Evolutionary conservation across 2,329 filamentous ascomycete genomes (phyloP).

Genomic region (Malbranchea cinnamomea): DNA sequence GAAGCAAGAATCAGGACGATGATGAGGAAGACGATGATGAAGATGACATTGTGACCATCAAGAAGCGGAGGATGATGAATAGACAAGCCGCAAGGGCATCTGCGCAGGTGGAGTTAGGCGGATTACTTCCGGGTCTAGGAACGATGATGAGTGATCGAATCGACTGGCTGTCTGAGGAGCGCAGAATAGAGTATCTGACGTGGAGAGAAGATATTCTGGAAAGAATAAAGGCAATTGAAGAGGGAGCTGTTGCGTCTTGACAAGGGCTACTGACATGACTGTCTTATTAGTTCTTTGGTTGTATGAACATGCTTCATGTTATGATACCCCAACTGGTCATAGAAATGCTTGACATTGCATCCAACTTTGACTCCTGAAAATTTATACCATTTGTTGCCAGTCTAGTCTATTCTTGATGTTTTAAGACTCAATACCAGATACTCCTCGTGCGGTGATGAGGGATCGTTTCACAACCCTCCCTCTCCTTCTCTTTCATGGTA

Average conservation of each 20-base stretch:
- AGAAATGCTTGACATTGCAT: too few species aligned
- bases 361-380: too few species aligned
- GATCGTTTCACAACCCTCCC: constrained; percentile 38
- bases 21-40: constrained; percentile 15
- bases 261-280: not conserved
- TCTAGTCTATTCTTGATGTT: too few species aligned
- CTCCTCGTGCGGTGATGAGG: constrained; percentile 83
- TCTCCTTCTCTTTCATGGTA: constrained; percentile 73
- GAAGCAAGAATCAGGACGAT: constrained; percentile 4
- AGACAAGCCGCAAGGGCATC: constrained; percentile 3
- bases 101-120: constrained; percentile 14
- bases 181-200: constrained; percentile 23
- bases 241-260: constrained; percentile 1
- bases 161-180: constrained; percentile 32
- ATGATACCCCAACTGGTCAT: too few species aligned
- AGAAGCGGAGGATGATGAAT: constrained; percentile 15
- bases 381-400: too few species aligned
- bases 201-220: constrained; percentile 31
- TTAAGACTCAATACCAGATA: constrained; percentile 82
- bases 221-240: constrained; percentile 21
- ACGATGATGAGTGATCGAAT: constrained; percentile 37
- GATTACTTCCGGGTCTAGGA: constrained; percentile 31
- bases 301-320: too few species aligned
- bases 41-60: constrained; percentile 14
- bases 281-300: not conserved